These are phyloP conservation scores for Silene conica DNA, from an alignment of 148 eudicot genomes.

Conservation along the genomic window DNA sequence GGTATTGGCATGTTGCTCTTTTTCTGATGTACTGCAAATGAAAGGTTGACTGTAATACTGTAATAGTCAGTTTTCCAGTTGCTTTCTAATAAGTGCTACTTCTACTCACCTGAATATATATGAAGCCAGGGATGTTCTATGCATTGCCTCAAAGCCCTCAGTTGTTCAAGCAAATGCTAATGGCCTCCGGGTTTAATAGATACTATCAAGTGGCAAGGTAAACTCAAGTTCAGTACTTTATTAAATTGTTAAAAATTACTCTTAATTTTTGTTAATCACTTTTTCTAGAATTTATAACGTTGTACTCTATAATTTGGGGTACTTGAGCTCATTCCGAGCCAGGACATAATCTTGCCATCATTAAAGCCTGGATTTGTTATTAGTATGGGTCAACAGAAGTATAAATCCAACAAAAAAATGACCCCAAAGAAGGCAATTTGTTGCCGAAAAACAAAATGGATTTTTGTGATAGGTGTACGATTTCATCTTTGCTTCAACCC, in stretches of 20 bases:
- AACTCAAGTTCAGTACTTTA: slow-evolving; percentile 7
- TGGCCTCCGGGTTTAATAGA: slow-evolving; percentile 90
- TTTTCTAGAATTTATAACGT: neutral
- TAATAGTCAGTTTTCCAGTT: neutral
- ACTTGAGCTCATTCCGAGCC: neutral
- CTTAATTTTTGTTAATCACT: neutral
- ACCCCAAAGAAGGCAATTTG: neutral
- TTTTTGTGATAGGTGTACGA: neutral
- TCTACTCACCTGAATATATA: slow-evolving; percentile 32
- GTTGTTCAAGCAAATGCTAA: slow-evolving; percentile 95
- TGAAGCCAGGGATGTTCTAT: slow-evolving; percentile 97
- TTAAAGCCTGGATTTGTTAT: slow-evolving; percentile 1
- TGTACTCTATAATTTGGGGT: neutral
- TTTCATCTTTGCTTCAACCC: slow-evolving; percentile 11
- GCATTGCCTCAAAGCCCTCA: slow-evolving; percentile 99
- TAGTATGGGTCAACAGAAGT: neutral
- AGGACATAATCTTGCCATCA: neutral
- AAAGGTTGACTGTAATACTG: neutral
- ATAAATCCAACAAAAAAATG: neutral
- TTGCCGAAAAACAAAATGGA: neutral
- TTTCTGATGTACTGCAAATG: slow-evolving; percentile 3
- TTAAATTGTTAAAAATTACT: neutral
- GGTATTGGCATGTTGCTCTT: slow-evolving; percentile 39
- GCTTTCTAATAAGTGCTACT: slow-evolving; percentile 10
- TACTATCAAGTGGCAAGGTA: slow-evolving; percentile 98